Conservation (phyloP, 2,329 filamentous ascomycete genomes). For the Plenodomus biglobosus region DNA sequence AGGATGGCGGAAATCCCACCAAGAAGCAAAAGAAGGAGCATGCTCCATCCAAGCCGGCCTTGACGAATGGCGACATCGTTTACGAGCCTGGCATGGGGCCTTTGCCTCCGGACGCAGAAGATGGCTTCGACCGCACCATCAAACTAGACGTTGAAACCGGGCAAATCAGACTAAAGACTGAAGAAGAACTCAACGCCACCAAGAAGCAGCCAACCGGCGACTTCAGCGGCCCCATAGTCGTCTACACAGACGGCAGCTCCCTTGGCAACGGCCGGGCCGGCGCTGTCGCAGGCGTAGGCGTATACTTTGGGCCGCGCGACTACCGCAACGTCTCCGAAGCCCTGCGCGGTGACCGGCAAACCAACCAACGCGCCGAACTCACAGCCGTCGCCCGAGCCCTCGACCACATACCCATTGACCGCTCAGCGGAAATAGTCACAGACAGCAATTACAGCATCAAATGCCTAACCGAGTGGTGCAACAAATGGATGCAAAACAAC, state of each 20-base stretch:
- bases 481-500: constrained; percentile 46
- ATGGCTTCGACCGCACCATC: constrained; percentile 63
- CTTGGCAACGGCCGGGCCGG: constrained; percentile 59
- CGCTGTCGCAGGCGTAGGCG: constrained; percentile 63
- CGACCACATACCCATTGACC: constrained; percentile 68
- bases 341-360: constrained; percentile 73
- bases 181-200: constrained; percentile 49
- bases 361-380: constrained; percentile 95
- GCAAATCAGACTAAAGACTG: constrained; percentile 58
- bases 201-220: constrained; percentile 51
- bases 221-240: constrained; percentile 55
- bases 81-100: constrained; percentile 57
- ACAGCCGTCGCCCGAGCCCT: constrained; percentile 84
- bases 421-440: constrained; percentile 75
- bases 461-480: constrained; percentile 57
- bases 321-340: constrained; percentile 72
- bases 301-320: constrained; percentile 64
- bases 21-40: constrained; percentile 45
- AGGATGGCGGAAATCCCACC: constrained; percentile 21
- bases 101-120: constrained; percentile 58
- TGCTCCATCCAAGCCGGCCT: constrained; percentile 12
- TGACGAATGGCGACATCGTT: constrained; percentile 16
- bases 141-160: constrained; percentile 57
- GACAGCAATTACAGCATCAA: constrained; percentile 91
- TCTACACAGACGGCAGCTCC: constrained; percentile 66